phyloP scores from a whole-genome alignment of 352 stramenopile species.

The Phytophthora crassamura region DNA sequence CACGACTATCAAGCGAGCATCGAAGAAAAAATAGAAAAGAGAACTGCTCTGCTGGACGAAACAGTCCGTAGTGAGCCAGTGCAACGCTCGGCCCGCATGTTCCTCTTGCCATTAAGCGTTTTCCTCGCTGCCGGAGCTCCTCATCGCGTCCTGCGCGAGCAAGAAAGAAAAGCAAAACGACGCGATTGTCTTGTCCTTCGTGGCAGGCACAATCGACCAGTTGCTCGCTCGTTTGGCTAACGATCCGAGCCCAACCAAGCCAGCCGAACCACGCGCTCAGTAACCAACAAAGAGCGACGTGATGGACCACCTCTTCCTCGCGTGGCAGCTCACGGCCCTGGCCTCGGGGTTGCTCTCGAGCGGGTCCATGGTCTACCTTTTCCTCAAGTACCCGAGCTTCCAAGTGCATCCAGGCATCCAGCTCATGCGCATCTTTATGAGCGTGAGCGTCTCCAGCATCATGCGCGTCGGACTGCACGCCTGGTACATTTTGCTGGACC shows the following conservation, averaged over 20 bases:
- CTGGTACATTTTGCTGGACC: constrained; percentile 41
- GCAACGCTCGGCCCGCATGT: constrained; percentile 29
- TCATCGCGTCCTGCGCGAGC: constrained; percentile 17
- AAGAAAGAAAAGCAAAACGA: constrained; percentile 22
- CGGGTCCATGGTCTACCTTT: constrained; percentile 73
- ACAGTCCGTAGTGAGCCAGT: constrained; percentile 41
- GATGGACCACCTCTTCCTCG: constrained; percentile 71
- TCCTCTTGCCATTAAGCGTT: constrained; percentile 41
- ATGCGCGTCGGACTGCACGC: constrained; percentile 68
- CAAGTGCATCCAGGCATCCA: constrained; percentile 74
- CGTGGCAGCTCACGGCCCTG: constrained; percentile 80
- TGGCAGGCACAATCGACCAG: constrained; percentile 21
- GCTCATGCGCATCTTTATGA: constrained; percentile 83
- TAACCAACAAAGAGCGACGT: constrained; percentile 18
- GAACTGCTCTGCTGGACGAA: constrained; percentile 37
- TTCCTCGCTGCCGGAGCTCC: constrained; percentile 21
- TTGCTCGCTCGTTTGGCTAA: constrained; percentile 1
- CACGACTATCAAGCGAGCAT: neutral
- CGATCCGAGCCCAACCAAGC: constrained; percentile 6
- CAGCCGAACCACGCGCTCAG: constrained; percentile 1
- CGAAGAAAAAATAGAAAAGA: constrained; percentile 36
- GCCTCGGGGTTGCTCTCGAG: constrained; percentile 57
- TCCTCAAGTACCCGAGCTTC: constrained; percentile 66
- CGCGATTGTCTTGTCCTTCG: constrained; percentile 18
- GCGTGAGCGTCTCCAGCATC: constrained; percentile 70